A percentile compares a stretch with the other conserved stretches of the same genome.
phyloP scores from a whole-genome alignment of 345 rosid genomes.

The Citrus australasica region DNA sequence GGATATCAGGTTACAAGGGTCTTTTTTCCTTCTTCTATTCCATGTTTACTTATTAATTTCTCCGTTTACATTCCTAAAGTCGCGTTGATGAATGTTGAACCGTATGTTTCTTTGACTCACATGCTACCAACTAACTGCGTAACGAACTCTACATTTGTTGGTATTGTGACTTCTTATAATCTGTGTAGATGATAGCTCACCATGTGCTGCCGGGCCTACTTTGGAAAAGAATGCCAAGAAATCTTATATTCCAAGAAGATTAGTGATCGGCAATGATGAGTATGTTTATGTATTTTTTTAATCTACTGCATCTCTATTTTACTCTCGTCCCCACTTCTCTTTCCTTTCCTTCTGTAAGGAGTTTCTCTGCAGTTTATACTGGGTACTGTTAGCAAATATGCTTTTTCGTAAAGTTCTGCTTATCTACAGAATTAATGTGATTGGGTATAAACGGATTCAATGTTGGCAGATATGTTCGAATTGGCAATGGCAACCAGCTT shows the following conservation, averaged over 20 bases:
- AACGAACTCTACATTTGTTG: neutral
- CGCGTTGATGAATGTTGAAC: neutral
- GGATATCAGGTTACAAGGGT: slow-evolving; percentile 57
- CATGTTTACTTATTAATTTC: neutral
- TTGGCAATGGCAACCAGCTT: slow-evolving; percentile 94
- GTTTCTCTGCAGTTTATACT: neutral
- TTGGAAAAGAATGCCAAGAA: slow-evolving; percentile 48
- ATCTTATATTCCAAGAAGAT: slow-evolving; percentile 79
- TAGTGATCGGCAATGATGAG: slow-evolving; percentile 94
- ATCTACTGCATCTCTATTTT: neutral
- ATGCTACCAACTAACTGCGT: neutral
- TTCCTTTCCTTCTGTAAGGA: neutral
- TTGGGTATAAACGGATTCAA: neutral
- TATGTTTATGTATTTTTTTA: slow-evolving; percentile 37
- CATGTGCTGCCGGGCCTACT: slow-evolving; percentile 35
- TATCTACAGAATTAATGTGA: neutral
- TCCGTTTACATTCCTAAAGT: neutral
- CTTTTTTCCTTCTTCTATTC: neutral
- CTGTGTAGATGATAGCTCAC: slow-evolving; percentile 50
- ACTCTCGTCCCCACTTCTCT: neutral
- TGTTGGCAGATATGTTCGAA: slow-evolving; percentile 80
- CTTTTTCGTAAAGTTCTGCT: neutral
- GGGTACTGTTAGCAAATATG: neutral
- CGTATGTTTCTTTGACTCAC: neutral
- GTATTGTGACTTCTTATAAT: neutral